Evolutionary conservation across 129 eudicot species (phyloP).

Genomic region (Pulicaria dysenterica): DNA sequence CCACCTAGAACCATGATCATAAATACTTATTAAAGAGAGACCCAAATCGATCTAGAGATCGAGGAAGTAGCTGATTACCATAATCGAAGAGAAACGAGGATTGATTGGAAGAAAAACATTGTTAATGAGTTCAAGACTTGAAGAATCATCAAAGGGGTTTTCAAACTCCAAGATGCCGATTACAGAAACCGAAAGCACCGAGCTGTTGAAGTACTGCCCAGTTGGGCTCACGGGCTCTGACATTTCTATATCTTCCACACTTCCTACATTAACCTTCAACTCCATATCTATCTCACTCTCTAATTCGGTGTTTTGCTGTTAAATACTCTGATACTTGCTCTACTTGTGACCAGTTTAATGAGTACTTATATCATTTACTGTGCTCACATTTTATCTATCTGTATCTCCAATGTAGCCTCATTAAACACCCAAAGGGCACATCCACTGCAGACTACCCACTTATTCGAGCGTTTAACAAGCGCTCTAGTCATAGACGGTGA

Average conservation of each 20-base stretch:
- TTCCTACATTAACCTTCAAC: conserved; percentile 38
- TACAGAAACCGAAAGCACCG: conserved; percentile 48
- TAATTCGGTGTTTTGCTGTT: not conserved
- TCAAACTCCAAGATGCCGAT: conserved; percentile 55
- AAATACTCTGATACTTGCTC: conserved; percentile 1
- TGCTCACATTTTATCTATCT: not conserved
- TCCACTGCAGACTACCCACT: too few relatives aligned
- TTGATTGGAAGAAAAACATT: conserved; percentile 69
- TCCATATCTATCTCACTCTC: conserved; percentile 22
- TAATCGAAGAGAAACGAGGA: conserved; percentile 76
- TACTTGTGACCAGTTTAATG: conserved; percentile 2
- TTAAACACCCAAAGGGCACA: too few relatives aligned
- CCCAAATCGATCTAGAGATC: not conserved
- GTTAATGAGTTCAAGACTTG: conserved; percentile 35
- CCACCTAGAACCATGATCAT: not conserved
- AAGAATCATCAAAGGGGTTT: conserved; percentile 52
- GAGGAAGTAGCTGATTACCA: conserved; percentile 42
- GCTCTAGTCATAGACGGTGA: too few relatives aligned
- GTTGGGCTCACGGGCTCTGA: conserved; percentile 67
- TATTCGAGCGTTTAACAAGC: too few relatives aligned
- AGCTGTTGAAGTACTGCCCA: conserved; percentile 67
- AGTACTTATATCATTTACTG: not conserved
- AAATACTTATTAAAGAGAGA: not conserved
- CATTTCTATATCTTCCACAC: conserved; percentile 30
- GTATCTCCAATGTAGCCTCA: not conserved